Percentiles rank a stretch among this genome's conserved stretches.
phyloP scores from a whole-genome alignment of 768 basidiomycete genomes.

The Phylloporus rhodoxanthus region DNA sequence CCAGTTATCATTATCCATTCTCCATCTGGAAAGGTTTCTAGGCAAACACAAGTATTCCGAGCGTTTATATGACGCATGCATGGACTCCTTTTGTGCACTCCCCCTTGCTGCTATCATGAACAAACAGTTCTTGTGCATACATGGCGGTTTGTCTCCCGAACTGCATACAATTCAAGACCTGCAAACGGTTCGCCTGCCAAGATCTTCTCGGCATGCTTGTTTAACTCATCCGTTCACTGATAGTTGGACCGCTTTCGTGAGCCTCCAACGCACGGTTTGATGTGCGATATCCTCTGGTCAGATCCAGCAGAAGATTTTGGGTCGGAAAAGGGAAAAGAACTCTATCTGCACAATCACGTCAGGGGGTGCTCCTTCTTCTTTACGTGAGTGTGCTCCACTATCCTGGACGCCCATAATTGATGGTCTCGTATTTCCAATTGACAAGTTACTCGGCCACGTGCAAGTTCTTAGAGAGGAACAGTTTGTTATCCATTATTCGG shows the following conservation, averaged over 20 bases:
- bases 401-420: not conserved
- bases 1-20: not conserved
- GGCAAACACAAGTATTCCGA: slow-evolving; percentile 76
- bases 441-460: slow-evolving; percentile 80
- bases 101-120: slow-evolving; percentile 75
- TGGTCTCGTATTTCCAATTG: slow-evolving; percentile 1
- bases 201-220: not conserved
- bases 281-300: slow-evolving; percentile 75
- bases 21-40: slow-evolving; percentile 19
- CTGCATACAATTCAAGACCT: slow-evolving; percentile 64
- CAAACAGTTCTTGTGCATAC: slow-evolving; percentile 74
- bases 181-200: slow-evolving; percentile 39
- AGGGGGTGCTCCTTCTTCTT: slow-evolving; percentile 73
- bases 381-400: slow-evolving; percentile 40
- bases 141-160: slow-evolving; percentile 69
- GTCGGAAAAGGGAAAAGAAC: slow-evolving; percentile 57
- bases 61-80: slow-evolving; percentile 67
- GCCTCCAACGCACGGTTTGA: slow-evolving; percentile 65
- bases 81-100: slow-evolving; percentile 66
- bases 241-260: slow-evolving; percentile 71
- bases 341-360: slow-evolving; percentile 67
- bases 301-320: slow-evolving; percentile 73
- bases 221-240: not conserved
- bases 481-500: slow-evolving; percentile 85
- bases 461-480: slow-evolving; percentile 89